Evolutionary conservation across 768 basidiomycete genomes (phyloP).

Genomic region (Russula earlei): DNA sequence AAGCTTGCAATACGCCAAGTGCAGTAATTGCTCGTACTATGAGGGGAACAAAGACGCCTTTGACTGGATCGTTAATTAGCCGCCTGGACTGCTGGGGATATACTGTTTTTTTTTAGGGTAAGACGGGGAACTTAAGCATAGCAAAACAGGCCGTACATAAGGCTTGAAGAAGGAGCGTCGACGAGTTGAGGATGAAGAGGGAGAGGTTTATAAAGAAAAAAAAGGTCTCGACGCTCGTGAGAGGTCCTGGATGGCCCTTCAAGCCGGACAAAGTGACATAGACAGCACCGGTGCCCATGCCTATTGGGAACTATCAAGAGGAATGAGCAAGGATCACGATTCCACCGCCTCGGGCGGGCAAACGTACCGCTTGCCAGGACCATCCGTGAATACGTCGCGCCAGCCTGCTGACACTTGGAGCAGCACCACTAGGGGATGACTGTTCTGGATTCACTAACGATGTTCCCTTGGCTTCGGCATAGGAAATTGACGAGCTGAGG

Average conservation of each 20-base stretch:
- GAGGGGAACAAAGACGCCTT: slow-evolving; percentile 37
- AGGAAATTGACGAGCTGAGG: neutral
- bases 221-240: slow-evolving; percentile 33
- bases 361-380: slow-evolving; percentile 41
- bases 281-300: slow-evolving; percentile 42
- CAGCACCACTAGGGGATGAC: neutral
- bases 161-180: slow-evolving; percentile 35
- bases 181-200: slow-evolving; percentile 35
- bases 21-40: slow-evolving; percentile 22
- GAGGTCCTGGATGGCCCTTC: slow-evolving; percentile 27
- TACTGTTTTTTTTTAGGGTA: slow-evolving; percentile 24
- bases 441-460: neutral
- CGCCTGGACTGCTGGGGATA: slow-evolving; percentile 36
- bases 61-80: slow-evolving; percentile 36
- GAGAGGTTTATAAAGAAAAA: slow-evolving; percentile 41
- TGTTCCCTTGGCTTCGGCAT: neutral
- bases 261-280: slow-evolving; percentile 38
- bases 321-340: neutral
- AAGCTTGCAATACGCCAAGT: neutral
- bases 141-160: slow-evolving; percentile 27
- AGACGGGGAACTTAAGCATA: neutral
- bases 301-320: slow-evolving; percentile 37
- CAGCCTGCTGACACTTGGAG: slow-evolving; percentile 24
- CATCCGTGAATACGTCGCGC: slow-evolving; percentile 41
- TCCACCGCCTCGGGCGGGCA: neutral